phyloP scores from a whole-genome alignment of 805 yeast species.

The Brettanomyces anomalus region DNA sequence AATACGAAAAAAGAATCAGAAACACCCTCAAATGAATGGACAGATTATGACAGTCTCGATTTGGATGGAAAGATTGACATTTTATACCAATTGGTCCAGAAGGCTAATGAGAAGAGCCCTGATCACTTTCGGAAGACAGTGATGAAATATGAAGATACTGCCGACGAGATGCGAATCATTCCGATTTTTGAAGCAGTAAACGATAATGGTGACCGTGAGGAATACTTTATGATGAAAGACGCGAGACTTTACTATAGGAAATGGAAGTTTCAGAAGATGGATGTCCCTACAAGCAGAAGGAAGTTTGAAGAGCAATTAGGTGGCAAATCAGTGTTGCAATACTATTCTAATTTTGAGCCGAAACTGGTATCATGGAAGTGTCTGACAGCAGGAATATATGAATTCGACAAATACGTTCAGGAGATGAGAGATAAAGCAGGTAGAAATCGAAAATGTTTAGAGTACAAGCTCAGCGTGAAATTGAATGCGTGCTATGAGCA shows the following conservation, averaged over 20 bases:
- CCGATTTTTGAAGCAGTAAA: constrained; percentile 14
- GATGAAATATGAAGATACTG: constrained; percentile 19
- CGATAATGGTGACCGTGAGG: constrained; percentile 10
- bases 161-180: constrained; percentile 9
- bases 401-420: constrained; percentile 28
- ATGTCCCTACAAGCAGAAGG: constrained; percentile 27
- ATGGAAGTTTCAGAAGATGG: constrained; percentile 22
- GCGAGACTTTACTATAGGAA: constrained; percentile 40
- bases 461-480: constrained; percentile 21
- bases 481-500: constrained; percentile 26
- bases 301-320: constrained; percentile 17
- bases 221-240: constrained; percentile 37
- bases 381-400: constrained; percentile 35
- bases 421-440: constrained; percentile 22
- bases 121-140: constrained; percentile 44
- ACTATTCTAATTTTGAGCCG: constrained; percentile 26
- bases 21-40: constrained; percentile 3
- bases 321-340: constrained; percentile 2
- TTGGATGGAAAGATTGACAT: constrained; percentile 42
- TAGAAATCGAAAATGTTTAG: constrained; percentile 16
- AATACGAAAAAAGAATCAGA: constrained; percentile 6
- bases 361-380: constrained; percentile 28
- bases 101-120: constrained; percentile 33
- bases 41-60: constrained; percentile 21
- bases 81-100: constrained; percentile 29